These are phyloP conservation scores for Rhododendron molle DNA, from an alignment of 148 eudicot species.

Conservation along the genomic window DNA sequence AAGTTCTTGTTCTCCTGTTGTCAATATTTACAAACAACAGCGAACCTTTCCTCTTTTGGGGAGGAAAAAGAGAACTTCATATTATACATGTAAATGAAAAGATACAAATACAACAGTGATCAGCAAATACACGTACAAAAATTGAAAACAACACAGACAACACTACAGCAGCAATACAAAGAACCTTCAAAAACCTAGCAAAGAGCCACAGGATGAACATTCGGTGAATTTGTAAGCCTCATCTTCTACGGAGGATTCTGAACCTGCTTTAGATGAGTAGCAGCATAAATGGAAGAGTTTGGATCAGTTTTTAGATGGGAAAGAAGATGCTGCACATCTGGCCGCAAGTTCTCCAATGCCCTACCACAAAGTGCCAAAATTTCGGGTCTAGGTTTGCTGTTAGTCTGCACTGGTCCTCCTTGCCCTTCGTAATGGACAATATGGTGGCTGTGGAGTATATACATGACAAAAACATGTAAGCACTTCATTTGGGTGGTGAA, in stretches of 20 bases:
- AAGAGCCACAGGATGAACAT: background rate
- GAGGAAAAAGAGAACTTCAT: background rate
- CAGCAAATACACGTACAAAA: background rate
- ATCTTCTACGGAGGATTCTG: conserved; percentile 20
- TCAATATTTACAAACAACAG: background rate
- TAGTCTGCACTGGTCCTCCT: conserved; percentile 82
- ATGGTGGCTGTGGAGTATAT: conserved; percentile 57
- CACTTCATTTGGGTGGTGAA: background rate
- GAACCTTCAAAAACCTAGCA: background rate
- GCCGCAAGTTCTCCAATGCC: conserved; percentile 67
- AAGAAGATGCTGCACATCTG: conserved; percentile 82
- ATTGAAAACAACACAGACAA: background rate
- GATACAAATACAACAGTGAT: background rate
- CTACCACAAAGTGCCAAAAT: conserved; percentile 62
- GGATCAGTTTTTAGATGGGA: conserved; percentile 70
- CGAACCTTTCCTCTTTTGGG: background rate
- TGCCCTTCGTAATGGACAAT: conserved; percentile 88
- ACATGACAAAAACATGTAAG: background rate
- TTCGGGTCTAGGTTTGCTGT: conserved; percentile 74
- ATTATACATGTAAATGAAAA: background rate
- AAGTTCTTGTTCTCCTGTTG: background rate
- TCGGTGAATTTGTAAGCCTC: background rate
- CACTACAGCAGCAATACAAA: background rate
- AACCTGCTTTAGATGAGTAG: conserved; percentile 66
- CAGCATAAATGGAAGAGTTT: conserved; percentile 80